These are phyloP conservation scores for Logfia minima DNA, from an alignment of 129 eudicot genomes.

Conservation along the genomic window DNA sequence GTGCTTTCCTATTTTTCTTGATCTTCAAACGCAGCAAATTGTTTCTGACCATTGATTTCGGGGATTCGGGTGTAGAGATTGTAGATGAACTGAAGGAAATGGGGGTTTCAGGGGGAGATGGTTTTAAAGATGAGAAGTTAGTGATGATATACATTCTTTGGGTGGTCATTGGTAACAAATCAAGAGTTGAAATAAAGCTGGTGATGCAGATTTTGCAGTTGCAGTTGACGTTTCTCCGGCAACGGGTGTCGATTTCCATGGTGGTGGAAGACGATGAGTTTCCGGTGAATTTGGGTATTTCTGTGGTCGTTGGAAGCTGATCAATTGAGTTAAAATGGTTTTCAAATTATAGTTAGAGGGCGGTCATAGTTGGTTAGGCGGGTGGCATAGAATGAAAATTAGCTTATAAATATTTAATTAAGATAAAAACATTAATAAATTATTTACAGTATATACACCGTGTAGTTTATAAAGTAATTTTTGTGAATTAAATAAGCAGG, in stretches of 20 bases:
- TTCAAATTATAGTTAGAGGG: neutral
- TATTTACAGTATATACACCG: no score
- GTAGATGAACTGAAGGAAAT: constrained; percentile 33
- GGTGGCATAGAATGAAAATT: neutral
- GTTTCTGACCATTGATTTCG: constrained; percentile 18
- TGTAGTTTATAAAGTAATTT: no score
- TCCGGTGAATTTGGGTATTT: constrained; percentile 51
- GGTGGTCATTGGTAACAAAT: constrained; percentile 51
- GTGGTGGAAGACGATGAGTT: constrained; percentile 35
- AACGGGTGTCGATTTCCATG: constrained; percentile 36
- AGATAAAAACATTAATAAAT: no score
- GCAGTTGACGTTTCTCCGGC: constrained; percentile 77
- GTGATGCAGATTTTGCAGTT: constrained; percentile 62
- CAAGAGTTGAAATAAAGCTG: constrained; percentile 67
- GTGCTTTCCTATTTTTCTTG: constrained; percentile 34
- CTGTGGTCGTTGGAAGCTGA: constrained; percentile 17
- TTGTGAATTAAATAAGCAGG: no score
- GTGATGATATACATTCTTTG: constrained; percentile 42
- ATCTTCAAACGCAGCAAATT: constrained; percentile 19
- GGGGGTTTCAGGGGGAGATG: constrained; percentile 49
- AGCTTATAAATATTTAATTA: no score
- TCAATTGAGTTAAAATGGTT: neutral
- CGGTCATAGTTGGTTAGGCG: neutral
- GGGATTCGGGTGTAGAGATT: constrained; percentile 50
- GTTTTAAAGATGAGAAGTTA: constrained; percentile 37